A percentile compares a stretch with the other conserved stretches of the same genome.
Evolutionary conservation across 2,329 filamentous ascomycete genomes (phyloP).

Genomic region (Arthroderma uncinatum): DNA sequence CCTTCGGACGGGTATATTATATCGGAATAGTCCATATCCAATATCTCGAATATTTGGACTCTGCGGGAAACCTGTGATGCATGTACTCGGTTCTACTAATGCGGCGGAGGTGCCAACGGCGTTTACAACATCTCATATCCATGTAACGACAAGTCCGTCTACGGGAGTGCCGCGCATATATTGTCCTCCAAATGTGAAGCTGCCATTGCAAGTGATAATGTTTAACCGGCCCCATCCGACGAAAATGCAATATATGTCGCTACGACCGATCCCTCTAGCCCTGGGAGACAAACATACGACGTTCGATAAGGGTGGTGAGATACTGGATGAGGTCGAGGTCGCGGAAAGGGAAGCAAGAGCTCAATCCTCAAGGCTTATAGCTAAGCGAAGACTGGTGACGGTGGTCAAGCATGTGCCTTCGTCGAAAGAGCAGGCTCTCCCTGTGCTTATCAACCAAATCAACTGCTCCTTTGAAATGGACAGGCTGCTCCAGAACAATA

Average conservation of each 20-base stretch:
- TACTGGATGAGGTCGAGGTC: slow-evolving; percentile 52
- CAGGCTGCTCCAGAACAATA: slow-evolving; percentile 75
- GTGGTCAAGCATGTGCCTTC: slow-evolving; percentile 67
- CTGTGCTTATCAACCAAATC: slow-evolving; percentile 78
- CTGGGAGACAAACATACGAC: slow-evolving; percentile 57
- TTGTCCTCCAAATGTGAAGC: slow-evolving; percentile 52
- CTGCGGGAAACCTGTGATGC: slow-evolving; percentile 71
- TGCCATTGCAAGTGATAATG: slow-evolving; percentile 74
- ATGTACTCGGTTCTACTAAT: slow-evolving; percentile 79
- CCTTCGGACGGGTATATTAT: slow-evolving; percentile 68
- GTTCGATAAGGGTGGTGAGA: slow-evolving; percentile 23
- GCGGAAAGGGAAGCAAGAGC: slow-evolving; percentile 60
- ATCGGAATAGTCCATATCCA: slow-evolving; percentile 70
- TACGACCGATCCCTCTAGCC: slow-evolving; percentile 77
- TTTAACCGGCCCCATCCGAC: slow-evolving; percentile 77
- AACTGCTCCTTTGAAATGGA: slow-evolving; percentile 93
- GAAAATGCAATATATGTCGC: slow-evolving; percentile 92
- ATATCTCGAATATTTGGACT: slow-evolving; percentile 70
- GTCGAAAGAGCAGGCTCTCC: slow-evolving; percentile 68
- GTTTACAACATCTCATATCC: slow-evolving; percentile 60
- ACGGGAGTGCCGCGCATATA: slow-evolving; percentile 57
- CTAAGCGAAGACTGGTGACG: slow-evolving; percentile 81
- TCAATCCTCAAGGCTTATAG: slow-evolving; percentile 56
- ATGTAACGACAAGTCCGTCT: slow-evolving; percentile 44
- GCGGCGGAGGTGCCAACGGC: slow-evolving; percentile 36